Evolutionary conservation across 2,329 filamentous ascomycete genomes (phyloP).

Genomic region (Verticillium albo-atrum): DNA sequence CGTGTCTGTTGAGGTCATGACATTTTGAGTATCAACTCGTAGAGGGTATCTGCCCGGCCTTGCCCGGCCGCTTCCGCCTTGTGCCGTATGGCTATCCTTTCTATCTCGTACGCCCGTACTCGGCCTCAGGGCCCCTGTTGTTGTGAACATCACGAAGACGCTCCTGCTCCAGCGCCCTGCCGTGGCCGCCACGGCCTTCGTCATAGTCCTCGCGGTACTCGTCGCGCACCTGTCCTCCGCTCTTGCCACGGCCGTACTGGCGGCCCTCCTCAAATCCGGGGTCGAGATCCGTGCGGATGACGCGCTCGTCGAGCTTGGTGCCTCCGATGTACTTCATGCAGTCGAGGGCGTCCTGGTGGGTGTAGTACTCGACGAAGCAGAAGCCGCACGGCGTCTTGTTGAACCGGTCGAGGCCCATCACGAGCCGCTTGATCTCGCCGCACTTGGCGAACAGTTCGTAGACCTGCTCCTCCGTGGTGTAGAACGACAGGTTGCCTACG

Average conservation of each 20-base stretch:
- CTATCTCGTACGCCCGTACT: background rate
- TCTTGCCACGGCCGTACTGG: constrained; percentile 94
- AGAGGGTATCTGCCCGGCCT: background rate
- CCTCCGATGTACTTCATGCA: constrained; percentile 99
- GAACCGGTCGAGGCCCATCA: constrained; percentile 97
- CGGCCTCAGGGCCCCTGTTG: background rate
- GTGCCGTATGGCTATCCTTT: background rate
- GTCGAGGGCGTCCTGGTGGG: constrained; percentile 91
- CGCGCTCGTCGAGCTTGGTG: constrained; percentile 94
- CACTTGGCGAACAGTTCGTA: constrained; percentile 95
- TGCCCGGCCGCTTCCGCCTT: background rate
- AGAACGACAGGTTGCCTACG: constrained; percentile 96
- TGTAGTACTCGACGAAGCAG: constrained; percentile 99
- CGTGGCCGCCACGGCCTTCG: constrained; percentile 86
- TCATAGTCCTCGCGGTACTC: constrained; percentile 98
- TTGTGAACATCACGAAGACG: background rate
- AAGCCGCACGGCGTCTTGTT: constrained; percentile 98
- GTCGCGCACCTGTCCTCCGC: constrained; percentile 92
- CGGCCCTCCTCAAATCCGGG: constrained; percentile 94
- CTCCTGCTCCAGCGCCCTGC: constrained; percentile 66
- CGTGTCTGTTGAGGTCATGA: background rate
- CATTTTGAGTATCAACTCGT: background rate
- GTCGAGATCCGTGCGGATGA: constrained; percentile 93
- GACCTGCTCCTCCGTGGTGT: constrained; percentile 98
- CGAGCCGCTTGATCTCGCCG: constrained; percentile 94